phyloP scores from a whole-genome alignment of 163 green algal genomes.

The Chloromonas sp. region DNA sequence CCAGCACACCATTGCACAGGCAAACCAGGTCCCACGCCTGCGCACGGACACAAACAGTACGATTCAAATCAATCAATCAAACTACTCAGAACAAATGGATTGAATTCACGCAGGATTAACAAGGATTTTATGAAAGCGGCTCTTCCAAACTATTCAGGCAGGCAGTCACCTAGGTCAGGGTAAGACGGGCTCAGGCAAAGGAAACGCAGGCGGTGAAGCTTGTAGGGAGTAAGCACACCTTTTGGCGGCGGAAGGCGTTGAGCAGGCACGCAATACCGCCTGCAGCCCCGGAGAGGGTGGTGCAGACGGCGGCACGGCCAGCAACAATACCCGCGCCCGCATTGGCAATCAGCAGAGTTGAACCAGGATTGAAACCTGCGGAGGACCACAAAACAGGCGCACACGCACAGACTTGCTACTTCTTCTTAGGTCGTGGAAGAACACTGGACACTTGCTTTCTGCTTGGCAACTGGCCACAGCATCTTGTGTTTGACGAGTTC shows the following conservation, averaged over 20 bases:
- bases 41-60: background rate
- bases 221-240: slow-evolving; percentile 7
- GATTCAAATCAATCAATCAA: too few relatives aligned
- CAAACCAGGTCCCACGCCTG: slow-evolving; percentile 49
- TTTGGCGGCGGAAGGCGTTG: slow-evolving; percentile 59
- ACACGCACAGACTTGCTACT: too few relatives aligned
- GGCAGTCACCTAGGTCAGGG: background rate
- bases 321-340: slow-evolving; percentile 34
- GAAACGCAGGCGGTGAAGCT: background rate
- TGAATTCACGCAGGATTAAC: too few relatives aligned
- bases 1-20: slow-evolving; percentile 73
- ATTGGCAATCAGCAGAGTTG: slow-evolving; percentile 67
- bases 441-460: too few relatives aligned
- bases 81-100: too few relatives aligned
- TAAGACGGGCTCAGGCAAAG: slow-evolving; percentile 33
- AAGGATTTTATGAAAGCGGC: too few relatives aligned
- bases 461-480: too few relatives aligned
- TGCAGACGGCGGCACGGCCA: slow-evolving; percentile 70
- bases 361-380: slow-evolving; percentile 92
- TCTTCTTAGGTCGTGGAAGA: too few relatives aligned
- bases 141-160: too few relatives aligned
- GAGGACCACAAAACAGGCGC: background rate
- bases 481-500: too few relatives aligned
- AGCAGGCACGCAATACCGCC: slow-evolving; percentile 72
- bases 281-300: slow-evolving; percentile 74